Evolutionary conservation across 1,284 basidiomycete species (phyloP), one percentile per base, ranked within the genome.

Genomic region (Rhodotorula sp.): DNA sequence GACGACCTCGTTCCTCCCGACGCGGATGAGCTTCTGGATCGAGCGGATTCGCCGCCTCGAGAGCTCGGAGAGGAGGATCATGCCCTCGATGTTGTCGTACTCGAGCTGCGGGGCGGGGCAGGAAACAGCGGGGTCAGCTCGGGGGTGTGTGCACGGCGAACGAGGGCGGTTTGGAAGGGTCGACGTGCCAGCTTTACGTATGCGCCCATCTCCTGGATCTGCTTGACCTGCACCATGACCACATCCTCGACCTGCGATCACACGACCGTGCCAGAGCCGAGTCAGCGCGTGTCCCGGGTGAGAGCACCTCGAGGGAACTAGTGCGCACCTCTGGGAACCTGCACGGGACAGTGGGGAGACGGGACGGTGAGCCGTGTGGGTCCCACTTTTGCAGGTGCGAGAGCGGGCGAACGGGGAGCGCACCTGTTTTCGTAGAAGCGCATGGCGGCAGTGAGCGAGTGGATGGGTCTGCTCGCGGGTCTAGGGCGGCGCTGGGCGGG

Each of bases 131-230:
- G 34, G 44, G 71, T 64, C 61, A 68, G 59, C 19, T 34, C 34
- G 34, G 34, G 34, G 34, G 34, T 41, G 14, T n/a, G 1, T 19
- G 46, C 16, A 21, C 8, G n/a, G 10, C 3, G n/a, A 2, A 5
- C 8, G 2, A 42, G 8, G 2, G 4, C 17, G 1, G 61, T 7
- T 7, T 16, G 16, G 58, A 12, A 3, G 44, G 8, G 9, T 4
- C 13, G n/a, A 85, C 91, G 79, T 77, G 95, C 93, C 78, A 99
- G 87, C 83, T 97, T 97, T 77, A 99, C 97, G 82, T 99, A 99
- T 64, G 97, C 96, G 67, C 97, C 96, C 95, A 98, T 99, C 83
- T 99, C 96, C 71, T 94, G 94, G 79, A 99, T 99, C 84, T 97
- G 93, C 82, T 93, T 92, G 76, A 99, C 96, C 83, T 98, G 95